Percentiles rank a stretch among this genome's conserved stretches.
Conservation (phyloP, 768 basidiomycete genomes). For the Fistulinella prunicolor region DNA sequence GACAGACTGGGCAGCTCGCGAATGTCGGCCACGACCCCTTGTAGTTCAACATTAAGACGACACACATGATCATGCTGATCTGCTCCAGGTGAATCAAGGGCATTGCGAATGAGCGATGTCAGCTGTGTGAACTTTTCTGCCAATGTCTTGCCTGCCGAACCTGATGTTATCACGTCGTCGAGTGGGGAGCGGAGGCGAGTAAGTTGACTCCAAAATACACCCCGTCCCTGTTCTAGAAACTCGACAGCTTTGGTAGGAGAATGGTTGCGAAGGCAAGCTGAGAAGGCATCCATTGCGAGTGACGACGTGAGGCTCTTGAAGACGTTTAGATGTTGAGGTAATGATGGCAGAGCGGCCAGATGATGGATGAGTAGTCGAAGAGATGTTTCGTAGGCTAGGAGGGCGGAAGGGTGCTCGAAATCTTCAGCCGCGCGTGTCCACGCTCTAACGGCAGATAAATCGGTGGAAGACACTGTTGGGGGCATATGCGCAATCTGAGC, state of each 20-base stretch:
- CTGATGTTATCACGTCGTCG: not conserved
- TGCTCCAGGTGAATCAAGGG: not conserved
- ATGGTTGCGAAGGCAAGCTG: not conserved
- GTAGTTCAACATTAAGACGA: not conserved
- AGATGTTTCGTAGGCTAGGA: not conserved
- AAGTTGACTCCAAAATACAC: not conserved
- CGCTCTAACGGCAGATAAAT: not conserved
- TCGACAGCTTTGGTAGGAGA: not conserved
- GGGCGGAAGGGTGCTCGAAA: not conserved
- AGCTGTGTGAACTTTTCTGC: not conserved
- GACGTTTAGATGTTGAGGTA: not conserved
- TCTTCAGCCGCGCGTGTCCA: not conserved
- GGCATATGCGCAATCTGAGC: not conserved
- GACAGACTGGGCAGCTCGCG: not conserved
- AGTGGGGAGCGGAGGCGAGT: not conserved
- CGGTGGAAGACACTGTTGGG: not conserved
- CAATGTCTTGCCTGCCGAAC: not conserved
- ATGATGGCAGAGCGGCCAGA: not conserved
- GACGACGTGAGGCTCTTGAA: not conserved
- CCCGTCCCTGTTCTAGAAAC: not conserved
- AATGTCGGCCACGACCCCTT: not conserved
- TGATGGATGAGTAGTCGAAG: not conserved
- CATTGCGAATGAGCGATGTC: not conserved
- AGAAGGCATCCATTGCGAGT: not conserved
- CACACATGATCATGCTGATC: not conserved